These are phyloP conservation scores for Thelonectria rubi DNA, from an alignment of 2,329 filamentous ascomycete species.

Conservation along the genomic window DNA sequence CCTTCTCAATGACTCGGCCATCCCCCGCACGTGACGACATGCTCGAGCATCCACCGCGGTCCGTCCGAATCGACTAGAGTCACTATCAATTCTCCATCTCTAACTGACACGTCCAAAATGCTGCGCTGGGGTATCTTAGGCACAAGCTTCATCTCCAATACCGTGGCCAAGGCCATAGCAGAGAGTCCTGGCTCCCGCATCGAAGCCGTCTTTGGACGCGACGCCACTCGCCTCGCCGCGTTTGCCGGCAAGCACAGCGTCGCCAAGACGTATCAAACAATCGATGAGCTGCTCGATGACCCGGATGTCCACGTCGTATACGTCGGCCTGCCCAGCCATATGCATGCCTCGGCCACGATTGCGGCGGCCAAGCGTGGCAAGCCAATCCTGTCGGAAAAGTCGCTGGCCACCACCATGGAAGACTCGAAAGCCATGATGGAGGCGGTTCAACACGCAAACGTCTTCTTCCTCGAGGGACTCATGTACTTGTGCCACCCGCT, in stretches of 20 bases:
- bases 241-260: constrained; percentile 41
- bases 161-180: constrained; percentile 37
- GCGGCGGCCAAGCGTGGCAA: constrained; percentile 37
- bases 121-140: constrained; percentile 43
- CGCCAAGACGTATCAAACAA: constrained; percentile 28
- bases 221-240: constrained; percentile 34
- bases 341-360: constrained; percentile 39
- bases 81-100: no score
- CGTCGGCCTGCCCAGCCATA: constrained; percentile 41
- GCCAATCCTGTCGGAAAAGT: constrained; percentile 42
- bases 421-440: constrained; percentile 38
- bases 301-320: constrained; percentile 40
- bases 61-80: no score
- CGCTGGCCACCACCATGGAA: constrained; percentile 40
- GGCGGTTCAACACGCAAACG: constrained; percentile 31
- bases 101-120: constrained; percentile 30
- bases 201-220: constrained; percentile 41
- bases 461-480: constrained; percentile 43
- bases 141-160: constrained; percentile 44
- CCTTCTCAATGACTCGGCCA: no score
- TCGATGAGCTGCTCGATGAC: constrained; percentile 38
- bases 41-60: no score
- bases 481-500: constrained; percentile 43
- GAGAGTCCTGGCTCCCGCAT: constrained; percentile 35
- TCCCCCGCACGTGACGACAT: no score